phyloP scores from a whole-genome alignment of 805 yeast species.

The Blastobotrys americana region DNA sequence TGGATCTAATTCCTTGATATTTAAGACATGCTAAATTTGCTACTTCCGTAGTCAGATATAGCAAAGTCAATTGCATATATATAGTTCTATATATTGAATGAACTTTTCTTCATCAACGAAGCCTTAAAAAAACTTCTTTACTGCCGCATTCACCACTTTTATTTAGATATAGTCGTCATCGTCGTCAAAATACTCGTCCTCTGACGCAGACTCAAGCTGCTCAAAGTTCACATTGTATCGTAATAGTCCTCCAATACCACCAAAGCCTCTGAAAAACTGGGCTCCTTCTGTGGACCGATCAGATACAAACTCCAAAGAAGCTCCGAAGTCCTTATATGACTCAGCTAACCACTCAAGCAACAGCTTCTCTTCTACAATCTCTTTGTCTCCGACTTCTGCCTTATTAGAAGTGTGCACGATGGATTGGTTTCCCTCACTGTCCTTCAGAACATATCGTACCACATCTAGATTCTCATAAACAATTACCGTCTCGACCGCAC shows the following conservation, averaged over 20 bases:
- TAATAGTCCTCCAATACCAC: conserved; percentile 96
- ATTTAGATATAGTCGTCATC: conserved; percentile 10
- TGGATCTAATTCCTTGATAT: too few relatives aligned
- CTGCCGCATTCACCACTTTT: background rate
- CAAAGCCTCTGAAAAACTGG: conserved; percentile 94
- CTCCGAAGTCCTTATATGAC: conserved; percentile 90
- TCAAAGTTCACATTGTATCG: conserved; percentile 97
- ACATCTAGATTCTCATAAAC: conserved; percentile 89
- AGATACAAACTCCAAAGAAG: conserved; percentile 90
- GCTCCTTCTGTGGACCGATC: conserved; percentile 98
- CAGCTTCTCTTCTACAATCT: conserved; percentile 72
- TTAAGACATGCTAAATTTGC: too few relatives aligned
- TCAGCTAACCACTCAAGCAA: conserved; percentile 97
- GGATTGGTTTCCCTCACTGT: conserved; percentile 70
- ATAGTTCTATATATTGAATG: too few relatives aligned
- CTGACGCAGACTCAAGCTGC: conserved; percentile 81
- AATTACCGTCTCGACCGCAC: conserved; percentile 89
- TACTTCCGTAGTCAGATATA: too few relatives aligned
- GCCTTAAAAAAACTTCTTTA: too few relatives aligned
- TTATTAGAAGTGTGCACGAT: conserved; percentile 70
- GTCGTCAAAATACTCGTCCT: conserved; percentile 71
- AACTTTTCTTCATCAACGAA: too few relatives aligned
- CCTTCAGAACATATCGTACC: conserved; percentile 76
- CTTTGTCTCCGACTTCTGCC: conserved; percentile 74
- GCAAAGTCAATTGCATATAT: too few relatives aligned